Evolutionary conservation across 768 basidiomycete species (phyloP).

Genomic region (Kwoniella bestiolae): DNA sequence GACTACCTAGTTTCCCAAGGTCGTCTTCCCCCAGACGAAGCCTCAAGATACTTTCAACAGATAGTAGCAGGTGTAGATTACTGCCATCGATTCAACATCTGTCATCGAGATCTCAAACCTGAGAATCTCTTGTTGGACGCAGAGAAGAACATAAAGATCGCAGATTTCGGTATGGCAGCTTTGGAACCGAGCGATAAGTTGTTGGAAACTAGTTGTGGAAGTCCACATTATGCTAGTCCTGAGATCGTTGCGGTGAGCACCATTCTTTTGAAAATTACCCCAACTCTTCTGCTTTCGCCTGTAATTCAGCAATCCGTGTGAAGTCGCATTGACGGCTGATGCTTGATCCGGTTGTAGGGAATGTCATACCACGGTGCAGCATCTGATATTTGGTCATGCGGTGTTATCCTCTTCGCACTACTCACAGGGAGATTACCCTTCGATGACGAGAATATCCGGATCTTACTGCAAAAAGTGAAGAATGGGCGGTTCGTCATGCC

Average conservation of each 20-base stretch:
- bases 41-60: conserved; percentile 90
- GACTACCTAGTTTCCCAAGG: conserved; percentile 92
- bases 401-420: conserved; percentile 88
- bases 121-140: conserved; percentile 90
- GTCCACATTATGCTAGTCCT: conserved; percentile 94
- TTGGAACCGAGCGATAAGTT: conserved; percentile 83
- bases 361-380: conserved; percentile 84
- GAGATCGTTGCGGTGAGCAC: conserved; percentile 83
- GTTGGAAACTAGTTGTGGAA: conserved; percentile 92
- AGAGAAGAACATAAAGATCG: conserved; percentile 79
- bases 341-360: conserved; percentile 59
- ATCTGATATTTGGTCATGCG: conserved; percentile 96
- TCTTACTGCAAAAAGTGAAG: conserved; percentile 82
- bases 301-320: no score
- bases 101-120: conserved; percentile 96
- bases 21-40: conserved; percentile 76
- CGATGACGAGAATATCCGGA: conserved; percentile 76
- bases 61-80: conserved; percentile 94
- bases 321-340: no score
- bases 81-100: conserved; percentile 95
- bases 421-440: conserved; percentile 90
- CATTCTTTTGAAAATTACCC: no score
- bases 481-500: conserved; percentile 84
- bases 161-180: conserved; percentile 98
- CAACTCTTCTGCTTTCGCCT: no score